These are phyloP conservation scores for Eleusine coracana DNA, from an alignment of 176 grass and related monocot genomes.

Conservation along the genomic window DNA sequence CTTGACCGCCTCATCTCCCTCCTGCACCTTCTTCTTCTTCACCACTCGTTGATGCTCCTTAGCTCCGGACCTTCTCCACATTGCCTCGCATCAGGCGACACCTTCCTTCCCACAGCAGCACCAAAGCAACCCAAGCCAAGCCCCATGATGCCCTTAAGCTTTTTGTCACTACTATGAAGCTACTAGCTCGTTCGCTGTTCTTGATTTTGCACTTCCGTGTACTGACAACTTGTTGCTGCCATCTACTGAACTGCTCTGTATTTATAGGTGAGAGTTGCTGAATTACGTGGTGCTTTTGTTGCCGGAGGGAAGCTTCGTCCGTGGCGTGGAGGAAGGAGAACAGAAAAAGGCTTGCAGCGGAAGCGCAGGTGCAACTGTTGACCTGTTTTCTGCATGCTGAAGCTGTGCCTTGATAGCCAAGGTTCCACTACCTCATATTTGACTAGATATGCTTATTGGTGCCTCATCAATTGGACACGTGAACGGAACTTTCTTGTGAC, in stretches of 20 bases:
- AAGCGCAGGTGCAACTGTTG: background rate
- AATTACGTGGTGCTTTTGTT: background rate
- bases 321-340: background rate
- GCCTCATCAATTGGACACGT: background rate
- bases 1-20: background rate
- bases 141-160: slow-evolving; percentile 6
- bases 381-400: background rate
- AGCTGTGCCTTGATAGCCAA: background rate
- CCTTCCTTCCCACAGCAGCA: background rate
- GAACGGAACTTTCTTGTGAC: background rate
- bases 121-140: background rate
- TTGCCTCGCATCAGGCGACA: background rate
- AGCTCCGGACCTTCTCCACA: background rate
- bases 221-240: background rate
- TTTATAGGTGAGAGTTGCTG: slow-evolving; percentile 7
- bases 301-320: slow-evolving; percentile 12
- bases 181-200: background rate
- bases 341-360: background rate
- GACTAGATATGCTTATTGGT: background rate
- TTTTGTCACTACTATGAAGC: background rate
- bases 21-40: background rate
- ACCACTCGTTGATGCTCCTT: background rate
- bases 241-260: background rate
- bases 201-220: background rate
- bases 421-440: background rate